These are phyloP conservation scores for Claviceps pusilla DNA, from an alignment of 2,329 filamentous ascomycete species.

Conservation along the genomic window DNA sequence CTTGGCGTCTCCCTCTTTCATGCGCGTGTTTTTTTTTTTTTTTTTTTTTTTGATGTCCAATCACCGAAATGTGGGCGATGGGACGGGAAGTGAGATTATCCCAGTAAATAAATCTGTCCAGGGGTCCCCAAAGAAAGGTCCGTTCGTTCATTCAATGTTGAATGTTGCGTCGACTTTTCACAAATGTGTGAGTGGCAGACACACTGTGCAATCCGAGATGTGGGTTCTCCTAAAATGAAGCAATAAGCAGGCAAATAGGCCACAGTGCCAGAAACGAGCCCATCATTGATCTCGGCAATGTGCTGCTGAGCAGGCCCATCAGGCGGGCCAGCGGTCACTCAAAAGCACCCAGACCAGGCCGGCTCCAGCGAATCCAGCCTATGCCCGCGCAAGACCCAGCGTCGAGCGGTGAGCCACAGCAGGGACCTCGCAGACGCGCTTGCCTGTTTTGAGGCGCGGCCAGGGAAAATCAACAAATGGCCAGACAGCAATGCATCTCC, in stretches of 20 bases:
- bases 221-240: constrained; percentile 4
- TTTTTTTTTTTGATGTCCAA: no score
- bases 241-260: constrained; percentile 2
- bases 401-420: constrained; percentile 5
- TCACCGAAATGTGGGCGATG: no score
- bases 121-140: not conserved
- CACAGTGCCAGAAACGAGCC: constrained; percentile 1
- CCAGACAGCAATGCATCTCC: constrained; percentile 14
- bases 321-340: not conserved
- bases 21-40: no score
- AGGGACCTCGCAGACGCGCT: constrained; percentile 14
- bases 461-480: constrained; percentile 26
- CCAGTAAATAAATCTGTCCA: not conserved
- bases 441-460: constrained; percentile 20
- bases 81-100: no score
- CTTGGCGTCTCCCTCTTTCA: no score
- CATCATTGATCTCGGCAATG: not conserved
- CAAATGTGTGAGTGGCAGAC: not conserved
- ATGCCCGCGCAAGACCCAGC: not conserved
- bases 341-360: not conserved
- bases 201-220: not conserved
- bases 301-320: not conserved
- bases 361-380: not conserved
- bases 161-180: no score
- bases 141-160: not conserved